Evolutionary conservation across 1,139 yeast species (phyloP), one percentile per base, ranked within the genome.

Genomic region (Hyphopichia fennica): DNA sequence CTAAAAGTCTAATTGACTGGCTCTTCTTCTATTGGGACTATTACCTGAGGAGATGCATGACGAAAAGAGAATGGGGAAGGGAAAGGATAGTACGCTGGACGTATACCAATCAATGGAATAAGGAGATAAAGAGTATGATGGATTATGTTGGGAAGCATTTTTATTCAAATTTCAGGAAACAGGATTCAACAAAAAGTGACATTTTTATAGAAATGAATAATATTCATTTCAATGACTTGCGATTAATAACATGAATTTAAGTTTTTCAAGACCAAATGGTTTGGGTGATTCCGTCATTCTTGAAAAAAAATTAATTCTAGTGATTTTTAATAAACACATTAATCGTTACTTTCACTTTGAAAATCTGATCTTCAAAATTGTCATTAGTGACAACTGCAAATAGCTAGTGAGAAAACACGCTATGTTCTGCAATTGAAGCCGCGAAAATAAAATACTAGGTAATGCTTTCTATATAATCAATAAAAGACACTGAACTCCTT

Each of bases 391-490:
- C n/a, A n/a, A n/a, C n/a, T n/a, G n/a, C n/a, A n/a, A n/a, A n/a
- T n/a, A n/a, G n/a, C n/a, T n/a, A 22, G 10, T 22, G 7, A 22
- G 25, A 22, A 7, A 22, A 22, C 25, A n/a, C n/a, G n/a, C n/a
- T n/a, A n/a, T n/a, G n/a, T n/a, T n/a, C n/a, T n/a, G n/a, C n/a
- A n/a, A n/a, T n/a, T n/a, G n/a, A n/a, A n/a, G n/a, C n/a, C n/a
- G n/a, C n/a, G 28, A 25, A 25, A 9, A 25, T 9, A 5, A 6
- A 20, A 9, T 6, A 9, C 9, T 25, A 25, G 20, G 23, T 33
- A 33, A 23, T 38, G 41, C 41, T 38, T 38, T 38, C 41, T 38
- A 34, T 38, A 28, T 38, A 38, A 34, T 38, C 41, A 38, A 38
- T 38, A 38, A 34, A 38, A 17, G 32, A 23, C 40, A 32, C 17